These are phyloP conservation scores for Thamnidium elegans DNA, from an alignment of 192 early-diverging fungal species.

Conservation along the genomic window DNA sequence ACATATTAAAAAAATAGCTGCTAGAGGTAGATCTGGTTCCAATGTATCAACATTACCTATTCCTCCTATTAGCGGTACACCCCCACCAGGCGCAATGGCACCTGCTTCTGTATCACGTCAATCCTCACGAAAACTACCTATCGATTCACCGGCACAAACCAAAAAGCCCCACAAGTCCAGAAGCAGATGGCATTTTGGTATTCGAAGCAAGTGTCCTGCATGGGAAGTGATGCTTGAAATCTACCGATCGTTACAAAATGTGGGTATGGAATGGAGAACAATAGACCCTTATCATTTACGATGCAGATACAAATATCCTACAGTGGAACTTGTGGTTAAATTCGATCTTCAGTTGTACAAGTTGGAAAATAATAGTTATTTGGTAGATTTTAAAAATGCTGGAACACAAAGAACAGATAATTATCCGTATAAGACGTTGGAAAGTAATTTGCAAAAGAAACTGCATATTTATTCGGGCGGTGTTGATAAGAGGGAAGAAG, in stretches of 20 bases:
- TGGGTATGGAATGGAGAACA: constrained; percentile 91
- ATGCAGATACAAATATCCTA: constrained; percentile 60
- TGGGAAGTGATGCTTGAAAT: constrained; percentile 97
- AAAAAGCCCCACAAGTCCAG: constrained; percentile 44
- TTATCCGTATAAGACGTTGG: too few species aligned
- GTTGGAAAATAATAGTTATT: constrained; percentile 86
- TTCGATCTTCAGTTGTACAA: constrained; percentile 94
- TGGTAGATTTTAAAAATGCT: constrained; percentile 95
- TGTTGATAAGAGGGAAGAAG: background rate
- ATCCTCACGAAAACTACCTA: constrained; percentile 22
- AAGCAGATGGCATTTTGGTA: constrained; percentile 98
- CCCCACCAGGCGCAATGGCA: constrained; percentile 27
- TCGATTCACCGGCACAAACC: constrained; percentile 11
- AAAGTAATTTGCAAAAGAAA: background rate
- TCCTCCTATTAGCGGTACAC: constrained; percentile 22
- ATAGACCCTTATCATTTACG: constrained; percentile 86
- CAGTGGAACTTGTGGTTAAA: constrained; percentile 62
- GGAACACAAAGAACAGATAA: constrained; percentile 22
- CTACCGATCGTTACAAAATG: constrained; percentile 85
- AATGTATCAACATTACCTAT: constrained; percentile 14
- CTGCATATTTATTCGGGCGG: background rate
- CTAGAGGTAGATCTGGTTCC: constrained; percentile 6
- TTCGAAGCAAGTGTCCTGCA: constrained; percentile 86
- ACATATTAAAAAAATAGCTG: background rate
- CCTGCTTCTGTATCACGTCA: constrained; percentile 23